These are phyloP conservation scores for Elaphomyces granulatus DNA, from an alignment of 495 filamentous ascomycete species.

Conservation along the genomic window DNA sequence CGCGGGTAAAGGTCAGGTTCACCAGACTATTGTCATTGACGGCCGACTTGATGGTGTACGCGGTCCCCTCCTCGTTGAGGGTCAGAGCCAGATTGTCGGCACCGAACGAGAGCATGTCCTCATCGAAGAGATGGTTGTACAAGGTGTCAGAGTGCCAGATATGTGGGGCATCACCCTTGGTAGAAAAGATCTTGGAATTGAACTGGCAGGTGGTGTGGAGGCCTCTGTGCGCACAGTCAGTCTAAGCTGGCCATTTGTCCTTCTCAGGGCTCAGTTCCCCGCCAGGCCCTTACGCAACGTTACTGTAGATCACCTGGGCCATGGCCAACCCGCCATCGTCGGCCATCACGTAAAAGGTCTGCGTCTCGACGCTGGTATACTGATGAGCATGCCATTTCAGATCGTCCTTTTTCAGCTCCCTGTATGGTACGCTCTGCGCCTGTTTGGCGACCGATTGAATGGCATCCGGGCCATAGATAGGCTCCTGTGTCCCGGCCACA, in stretches of 20 bases:
- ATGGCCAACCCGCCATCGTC: conserved; percentile 64
- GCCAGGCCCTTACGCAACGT: conserved; percentile 61
- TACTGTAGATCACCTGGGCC: conserved; percentile 92
- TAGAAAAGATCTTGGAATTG: conserved; percentile 79
- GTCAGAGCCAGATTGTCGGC: conserved; percentile 70
- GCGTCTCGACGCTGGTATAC: conserved; percentile 86
- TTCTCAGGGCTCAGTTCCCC: conserved; percentile 1
- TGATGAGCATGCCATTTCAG: conserved; percentile 70
- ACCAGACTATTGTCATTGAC: conserved; percentile 63
- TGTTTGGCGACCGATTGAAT: conserved; percentile 75
- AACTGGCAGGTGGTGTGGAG: conserved; percentile 84
- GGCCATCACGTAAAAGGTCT: conserved; percentile 81
- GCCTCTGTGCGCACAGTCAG: conserved; percentile 52
- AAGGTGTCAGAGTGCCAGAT: conserved; percentile 73
- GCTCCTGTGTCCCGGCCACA: conserved; percentile 89
- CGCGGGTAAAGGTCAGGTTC: conserved; percentile 64
- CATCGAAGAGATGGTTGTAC: conserved; percentile 64
- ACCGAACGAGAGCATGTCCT: conserved; percentile 66
- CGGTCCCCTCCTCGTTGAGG: conserved; percentile 66
- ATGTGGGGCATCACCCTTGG: conserved; percentile 46
- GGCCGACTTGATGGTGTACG: conserved; percentile 75
- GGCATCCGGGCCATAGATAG: conserved; percentile 84
- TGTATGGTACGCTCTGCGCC: conserved; percentile 63
- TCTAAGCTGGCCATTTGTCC: conserved; percentile 18
- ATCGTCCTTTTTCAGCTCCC: conserved; percentile 60